Conservation (phyloP, 345 rosid genomes). For the Viola odorata region DNA sequence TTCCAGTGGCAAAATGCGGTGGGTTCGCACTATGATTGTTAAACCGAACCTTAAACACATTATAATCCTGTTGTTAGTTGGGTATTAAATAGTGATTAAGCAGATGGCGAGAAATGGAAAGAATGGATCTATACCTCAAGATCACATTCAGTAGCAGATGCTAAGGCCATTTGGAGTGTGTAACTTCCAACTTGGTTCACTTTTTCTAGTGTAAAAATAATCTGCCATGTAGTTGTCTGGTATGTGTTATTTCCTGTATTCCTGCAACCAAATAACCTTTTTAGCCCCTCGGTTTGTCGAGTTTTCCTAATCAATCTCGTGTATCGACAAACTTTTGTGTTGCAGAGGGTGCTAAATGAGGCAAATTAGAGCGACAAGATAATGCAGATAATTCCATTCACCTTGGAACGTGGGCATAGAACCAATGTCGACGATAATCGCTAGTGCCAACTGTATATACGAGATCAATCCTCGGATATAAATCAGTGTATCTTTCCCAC, state of each 20-base stretch:
- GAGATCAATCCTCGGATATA: constrained; percentile 20
- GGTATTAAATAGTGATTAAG: neutral
- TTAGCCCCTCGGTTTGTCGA: neutral
- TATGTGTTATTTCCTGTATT: constrained; percentile 16
- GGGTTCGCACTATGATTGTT: constrained; percentile 21
- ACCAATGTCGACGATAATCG: constrained; percentile 40
- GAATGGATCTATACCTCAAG: constrained; percentile 29
- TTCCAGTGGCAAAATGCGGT: constrained; percentile 40
- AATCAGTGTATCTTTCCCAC: constrained; percentile 21
- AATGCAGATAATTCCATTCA: constrained; percentile 3
- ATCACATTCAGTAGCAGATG: constrained; percentile 46
- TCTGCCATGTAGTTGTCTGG: constrained; percentile 58
- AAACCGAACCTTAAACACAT: constrained; percentile 39
- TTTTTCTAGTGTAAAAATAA: constrained; percentile 35
- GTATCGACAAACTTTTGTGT: neutral
- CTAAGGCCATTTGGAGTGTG: constrained; percentile 61
- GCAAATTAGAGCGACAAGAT: neutral
- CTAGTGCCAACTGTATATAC: constrained; percentile 8
- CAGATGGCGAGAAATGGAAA: neutral
- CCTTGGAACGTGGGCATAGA: constrained; percentile 80
- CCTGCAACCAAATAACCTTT: constrained; percentile 21
- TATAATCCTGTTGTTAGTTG: neutral
- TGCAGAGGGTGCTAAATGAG: neutral
- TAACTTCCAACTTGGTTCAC: constrained; percentile 33
- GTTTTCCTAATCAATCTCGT: neutral